A percentile compares a stretch with the other conserved stretches of the same genome.
Conservation (phyloP, 345 rosid species). For the Populus alba region DNA sequence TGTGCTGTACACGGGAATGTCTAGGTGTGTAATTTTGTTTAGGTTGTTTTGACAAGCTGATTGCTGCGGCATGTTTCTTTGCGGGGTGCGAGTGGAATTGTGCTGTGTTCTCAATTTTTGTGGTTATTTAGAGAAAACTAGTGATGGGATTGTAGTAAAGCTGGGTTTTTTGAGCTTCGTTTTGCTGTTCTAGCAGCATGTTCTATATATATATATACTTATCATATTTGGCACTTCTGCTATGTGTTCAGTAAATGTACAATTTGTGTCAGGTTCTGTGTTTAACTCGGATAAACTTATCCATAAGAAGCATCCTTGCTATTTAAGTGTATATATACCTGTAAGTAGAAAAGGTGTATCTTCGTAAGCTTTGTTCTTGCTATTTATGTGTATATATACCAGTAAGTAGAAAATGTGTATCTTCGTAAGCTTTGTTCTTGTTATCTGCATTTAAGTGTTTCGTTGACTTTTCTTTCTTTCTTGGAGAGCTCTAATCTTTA, state of each 20-base stretch:
- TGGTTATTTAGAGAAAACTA: neutral
- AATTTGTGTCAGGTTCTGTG: neutral
- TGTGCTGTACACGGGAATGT: neutral
- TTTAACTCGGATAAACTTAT: neutral
- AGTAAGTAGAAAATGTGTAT: neutral
- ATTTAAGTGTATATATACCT: neutral
- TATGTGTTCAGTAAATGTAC: neutral
- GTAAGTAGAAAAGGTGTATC: neutral
- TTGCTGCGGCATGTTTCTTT: neutral
- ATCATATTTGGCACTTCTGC: neutral
- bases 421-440: neutral
- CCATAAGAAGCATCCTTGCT: neutral
- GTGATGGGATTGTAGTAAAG: neutral
- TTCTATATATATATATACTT: neutral
- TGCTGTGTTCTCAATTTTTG: neutral
- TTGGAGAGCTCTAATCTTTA: neutral
- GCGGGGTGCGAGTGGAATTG: neutral
- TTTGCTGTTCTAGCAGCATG: neutral
- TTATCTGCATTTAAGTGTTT: neutral
- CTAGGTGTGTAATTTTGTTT: neutral
- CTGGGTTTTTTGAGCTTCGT: neutral
- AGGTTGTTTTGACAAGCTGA: neutral
- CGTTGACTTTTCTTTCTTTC: neutral
- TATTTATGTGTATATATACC: neutral
- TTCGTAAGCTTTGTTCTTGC: neutral